Base-by-base conservation (phyloP, 345 rosid species). In the Lumnitzera racemosa region DNA sequence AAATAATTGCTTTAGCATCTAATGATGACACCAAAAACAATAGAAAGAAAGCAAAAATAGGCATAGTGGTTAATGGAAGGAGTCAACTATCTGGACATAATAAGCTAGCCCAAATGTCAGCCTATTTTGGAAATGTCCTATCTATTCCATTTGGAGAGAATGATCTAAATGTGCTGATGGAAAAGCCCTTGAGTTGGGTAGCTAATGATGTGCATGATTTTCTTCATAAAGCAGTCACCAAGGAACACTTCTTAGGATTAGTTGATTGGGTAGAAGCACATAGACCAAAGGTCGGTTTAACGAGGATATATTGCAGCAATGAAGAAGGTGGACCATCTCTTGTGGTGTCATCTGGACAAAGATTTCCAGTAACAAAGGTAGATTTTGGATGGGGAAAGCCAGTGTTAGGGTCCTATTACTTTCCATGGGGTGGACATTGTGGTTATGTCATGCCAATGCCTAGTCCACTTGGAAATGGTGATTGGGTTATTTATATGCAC, bases 361-460 rank as follows among this genome's bases (percentile, higher is more conserved):
- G 65, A 43, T 84, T 89, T 56, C 89, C 94, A 2, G 78, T 73
- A 29, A 36, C 47, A 1, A 56, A 61, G 61, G 72, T 82, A 16
- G 78, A 89, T 62, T 86, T 83, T 41, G 89, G 86, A 14, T 85
- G 88, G 86, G 91, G 83, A 0, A 43, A 29, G 46, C 86, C 91
- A 0, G 14, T 43, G 5, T 75, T 86, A 5, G 83, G 85, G 15
- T 86, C 89, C 0, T 86, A 81, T 57, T 81, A 86, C 67, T 81
- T 86, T 54, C 87, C 86, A 0, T 82, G 84, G 71, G 81, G 83
- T 4, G 80, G 81, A 0, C 49, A 49, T 0, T 65, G 83, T 1
- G 89, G 91, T 2, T 86, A 83, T 56, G 91, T 86, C 3, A 83
- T 86, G 89, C 87, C 91, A 0, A 79, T 80, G 86, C 89, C 80